Evolutionary conservation across 257 asterid species (phyloP).

Genomic region (Marsdenia floribunda): DNA sequence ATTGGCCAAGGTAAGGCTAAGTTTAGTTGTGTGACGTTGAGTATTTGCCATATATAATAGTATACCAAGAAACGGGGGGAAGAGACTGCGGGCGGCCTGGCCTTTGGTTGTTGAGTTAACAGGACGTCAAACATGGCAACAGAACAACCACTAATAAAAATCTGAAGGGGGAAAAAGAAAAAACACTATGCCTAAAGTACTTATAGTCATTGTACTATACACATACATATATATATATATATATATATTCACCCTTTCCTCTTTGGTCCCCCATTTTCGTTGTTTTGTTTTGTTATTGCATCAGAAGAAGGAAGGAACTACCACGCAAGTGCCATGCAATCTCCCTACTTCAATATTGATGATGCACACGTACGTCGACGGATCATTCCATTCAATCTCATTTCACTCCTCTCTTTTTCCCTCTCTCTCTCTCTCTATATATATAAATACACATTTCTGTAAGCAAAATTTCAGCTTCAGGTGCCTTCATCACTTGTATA

Average conservation of each 20-base stretch:
- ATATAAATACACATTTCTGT: too few species aligned
- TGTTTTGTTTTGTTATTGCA: background rate
- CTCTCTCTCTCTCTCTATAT: too few species aligned
- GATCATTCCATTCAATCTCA: background rate
- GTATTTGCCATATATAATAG: too few species aligned
- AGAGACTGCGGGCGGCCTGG: background rate
- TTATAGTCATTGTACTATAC: too few species aligned
- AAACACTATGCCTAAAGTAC: background rate
- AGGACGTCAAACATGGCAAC: background rate
- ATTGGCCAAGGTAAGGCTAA: too few species aligned
- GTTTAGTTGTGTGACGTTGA: too few species aligned
- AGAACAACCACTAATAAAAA: background rate
- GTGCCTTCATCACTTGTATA: too few species aligned
- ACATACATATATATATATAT: too few species aligned
- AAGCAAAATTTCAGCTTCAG: too few species aligned
- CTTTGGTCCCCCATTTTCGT: slow-evolving; percentile 5
- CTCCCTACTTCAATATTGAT: background rate
- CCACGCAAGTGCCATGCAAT: slow-evolving; percentile 3
- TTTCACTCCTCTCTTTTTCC: too few species aligned
- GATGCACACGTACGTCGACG: slow-evolving; percentile 17
- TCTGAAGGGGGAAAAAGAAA: too few species aligned
- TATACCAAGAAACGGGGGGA: background rate
- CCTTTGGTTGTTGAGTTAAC: background rate
- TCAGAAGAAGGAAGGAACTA: background rate
- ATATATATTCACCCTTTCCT: background rate